phyloP scores from a whole-genome alignment of 768 basidiomycete genomes.

The Tulasnella sp. region DNA sequence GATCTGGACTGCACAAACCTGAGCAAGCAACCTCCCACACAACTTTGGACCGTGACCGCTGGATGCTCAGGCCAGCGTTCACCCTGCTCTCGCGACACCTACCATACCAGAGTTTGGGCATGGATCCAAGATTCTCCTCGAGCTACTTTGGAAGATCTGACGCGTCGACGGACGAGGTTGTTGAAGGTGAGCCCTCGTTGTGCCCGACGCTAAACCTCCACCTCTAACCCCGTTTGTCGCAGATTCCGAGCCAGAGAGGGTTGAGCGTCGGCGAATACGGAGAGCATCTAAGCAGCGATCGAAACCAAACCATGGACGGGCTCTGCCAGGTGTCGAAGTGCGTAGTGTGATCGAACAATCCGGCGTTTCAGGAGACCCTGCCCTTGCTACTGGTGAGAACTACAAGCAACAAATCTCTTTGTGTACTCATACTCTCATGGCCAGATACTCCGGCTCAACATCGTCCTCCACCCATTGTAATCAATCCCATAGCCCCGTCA shows the following conservation, averaged over 20 bases:
- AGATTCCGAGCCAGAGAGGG: slow-evolving; percentile 11
- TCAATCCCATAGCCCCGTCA: neutral
- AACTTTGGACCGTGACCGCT: neutral
- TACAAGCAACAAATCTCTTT: neutral
- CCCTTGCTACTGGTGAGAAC: neutral
- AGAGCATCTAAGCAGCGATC: neutral
- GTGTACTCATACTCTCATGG: neutral
- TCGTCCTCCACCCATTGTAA: neutral
- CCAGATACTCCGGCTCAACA: neutral
- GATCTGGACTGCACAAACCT: neutral
- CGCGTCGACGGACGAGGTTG: slow-evolving; percentile 1
- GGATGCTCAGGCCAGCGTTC: neutral
- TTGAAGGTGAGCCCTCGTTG: slow-evolving; percentile 4
- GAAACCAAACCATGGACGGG: neutral
- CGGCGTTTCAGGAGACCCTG: neutral
- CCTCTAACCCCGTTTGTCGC: neutral
- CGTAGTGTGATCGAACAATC: neutral
- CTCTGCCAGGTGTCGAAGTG: neutral
- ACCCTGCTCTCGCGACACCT: neutral
- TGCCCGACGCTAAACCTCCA: neutral
- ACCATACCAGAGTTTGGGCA: neutral
- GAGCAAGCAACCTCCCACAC: neutral
- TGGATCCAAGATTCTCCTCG: neutral
- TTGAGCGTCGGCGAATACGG: neutral
- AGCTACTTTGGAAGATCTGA: neutral